These are phyloP conservation scores for Neckera pumila DNA, from an alignment of 225 moss, liverwort and hornwort species.

Conservation along the genomic window DNA sequence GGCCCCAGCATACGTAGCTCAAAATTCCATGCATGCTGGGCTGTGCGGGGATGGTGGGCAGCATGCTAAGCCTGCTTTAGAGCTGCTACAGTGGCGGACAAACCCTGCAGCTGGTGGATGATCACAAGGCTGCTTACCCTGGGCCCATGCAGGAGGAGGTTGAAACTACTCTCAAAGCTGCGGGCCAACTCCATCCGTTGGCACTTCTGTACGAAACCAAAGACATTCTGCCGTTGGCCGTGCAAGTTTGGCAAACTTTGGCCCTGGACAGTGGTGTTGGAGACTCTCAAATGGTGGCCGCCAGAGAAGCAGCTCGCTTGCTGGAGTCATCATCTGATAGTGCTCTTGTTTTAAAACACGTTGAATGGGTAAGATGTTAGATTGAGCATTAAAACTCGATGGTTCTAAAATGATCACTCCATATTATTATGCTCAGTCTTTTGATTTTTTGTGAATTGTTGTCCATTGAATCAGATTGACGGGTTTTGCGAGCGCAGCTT, in stretches of 20 bases:
- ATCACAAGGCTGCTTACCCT: conserved; percentile 70
- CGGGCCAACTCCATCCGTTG: conserved; percentile 78
- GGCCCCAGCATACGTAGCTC: conserved; percentile 49
- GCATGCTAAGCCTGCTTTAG: conserved; percentile 61
- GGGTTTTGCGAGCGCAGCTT: not conserved
- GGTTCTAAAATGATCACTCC: not conserved
- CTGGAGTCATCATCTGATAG: conserved; percentile 90
- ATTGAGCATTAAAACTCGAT: not conserved
- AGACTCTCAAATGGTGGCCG: conserved; percentile 28
- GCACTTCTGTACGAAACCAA: conserved; percentile 93
- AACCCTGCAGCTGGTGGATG: conserved; percentile 57
- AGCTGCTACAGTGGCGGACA: conserved; percentile 61
- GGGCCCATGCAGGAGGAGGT: conserved; percentile 99
- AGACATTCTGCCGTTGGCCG: conserved; percentile 50
- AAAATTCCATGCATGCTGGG: conserved; percentile 69
- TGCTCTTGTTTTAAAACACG: conserved; percentile 70
- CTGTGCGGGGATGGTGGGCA: conserved; percentile 74
- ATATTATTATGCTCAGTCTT: not conserved
- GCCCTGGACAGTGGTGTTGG: conserved; percentile 31
- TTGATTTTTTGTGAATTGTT: not conserved
- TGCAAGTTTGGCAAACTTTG: conserved; percentile 90
- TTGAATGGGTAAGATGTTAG: conserved; percentile 59
- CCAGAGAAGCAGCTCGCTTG: conserved; percentile 84
- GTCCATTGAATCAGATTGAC: not conserved
- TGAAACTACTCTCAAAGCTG: conserved; percentile 70